Conservation (phyloP, 345 rosid genomes). For the Murraya paniculata region DNA sequence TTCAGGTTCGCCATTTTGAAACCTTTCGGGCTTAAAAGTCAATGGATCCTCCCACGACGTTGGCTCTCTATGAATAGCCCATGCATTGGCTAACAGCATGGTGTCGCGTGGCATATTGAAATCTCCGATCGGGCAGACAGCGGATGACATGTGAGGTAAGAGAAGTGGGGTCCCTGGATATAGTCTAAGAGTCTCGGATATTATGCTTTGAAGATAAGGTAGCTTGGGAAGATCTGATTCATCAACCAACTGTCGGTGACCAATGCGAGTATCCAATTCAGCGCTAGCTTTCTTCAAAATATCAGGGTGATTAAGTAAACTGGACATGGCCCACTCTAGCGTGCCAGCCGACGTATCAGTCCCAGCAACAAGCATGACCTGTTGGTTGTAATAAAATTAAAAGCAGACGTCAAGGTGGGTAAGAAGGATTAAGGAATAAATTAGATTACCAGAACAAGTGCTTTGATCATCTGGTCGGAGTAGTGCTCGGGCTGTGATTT, state of each 20-base stretch:
- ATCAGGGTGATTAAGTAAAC: background rate
- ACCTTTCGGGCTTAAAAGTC: conserved; percentile 12
- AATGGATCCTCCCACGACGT: conserved; percentile 7
- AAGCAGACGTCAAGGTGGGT: background rate
- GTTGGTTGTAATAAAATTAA: background rate
- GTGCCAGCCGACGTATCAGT: conserved; percentile 8
- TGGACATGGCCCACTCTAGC: conserved; percentile 17
- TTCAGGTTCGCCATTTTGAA: background rate
- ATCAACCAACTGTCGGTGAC: background rate
- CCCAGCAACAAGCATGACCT: conserved; percentile 9
- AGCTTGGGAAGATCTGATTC: conserved; percentile 12
- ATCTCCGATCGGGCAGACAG: background rate
- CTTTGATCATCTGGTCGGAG: conserved; percentile 31
- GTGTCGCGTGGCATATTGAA: conserved; percentile 12
- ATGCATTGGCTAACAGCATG: background rate
- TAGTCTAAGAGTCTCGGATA: background rate
- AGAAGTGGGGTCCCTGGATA: conserved; percentile 4
- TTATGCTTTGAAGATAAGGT: conserved; percentile 5
- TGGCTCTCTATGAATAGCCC: conserved; percentile 20
- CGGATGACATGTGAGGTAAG: background rate
- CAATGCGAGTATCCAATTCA: conserved; percentile 1
- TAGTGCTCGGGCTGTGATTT: conserved; percentile 29
- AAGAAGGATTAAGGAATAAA: background rate
- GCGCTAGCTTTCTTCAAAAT: background rate
- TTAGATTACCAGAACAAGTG: conserved; percentile 19